Base-by-base conservation (phyloP, 305 asterid genomes). In the Fraxinus dipetala region DNA sequence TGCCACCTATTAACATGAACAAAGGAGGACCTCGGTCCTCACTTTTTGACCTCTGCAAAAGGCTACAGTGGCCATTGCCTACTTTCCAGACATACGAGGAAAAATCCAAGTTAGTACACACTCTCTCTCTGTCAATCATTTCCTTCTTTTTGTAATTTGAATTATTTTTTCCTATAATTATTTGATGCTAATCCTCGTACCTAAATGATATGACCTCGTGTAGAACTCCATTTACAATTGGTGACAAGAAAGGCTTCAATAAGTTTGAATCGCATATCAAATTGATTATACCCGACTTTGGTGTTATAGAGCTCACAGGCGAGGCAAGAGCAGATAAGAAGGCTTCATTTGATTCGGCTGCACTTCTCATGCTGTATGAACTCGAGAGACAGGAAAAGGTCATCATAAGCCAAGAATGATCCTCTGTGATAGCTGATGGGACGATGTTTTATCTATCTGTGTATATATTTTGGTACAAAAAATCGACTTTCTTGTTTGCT, bases 1-100 rank as follows among this genome's bases (percentile, higher is more conserved):
- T 96, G 76, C 89, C 90, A 0, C 93, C 97, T 0, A 86, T 96
- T 78, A 84, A 85, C 85, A 88, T 84, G 93, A 91, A 82, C 85
- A 96, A 93, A 90, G 99, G 99, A 63, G 99, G 98, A 78, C 98
- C 99, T 3, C 89, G 99, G 70, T 83, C 7, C 5, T 84, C 97
- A 7, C 92, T 96, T 36, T 91, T 77, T 76, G 87, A 80, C 11
- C 91, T 96, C 22, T 96, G 99, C 93, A 93, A 85, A 90, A 88
- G 80, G 51, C 85, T 83, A 70, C 95, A 94, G 67, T 92, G 97
- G 98, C 99, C 97, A 31, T 84, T 91, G 93, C 98, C 99, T 72
- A 65, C 88, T 77, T 92, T 91, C 32, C 83, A 91, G 5, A 78
- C 94, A 8, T 84, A 51, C 0, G 97, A 96, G 90, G 84, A 73